phyloP scores from a whole-genome alignment of 2,329 filamentous ascomycete genomes.

The Diaporthe nobilis region DNA sequence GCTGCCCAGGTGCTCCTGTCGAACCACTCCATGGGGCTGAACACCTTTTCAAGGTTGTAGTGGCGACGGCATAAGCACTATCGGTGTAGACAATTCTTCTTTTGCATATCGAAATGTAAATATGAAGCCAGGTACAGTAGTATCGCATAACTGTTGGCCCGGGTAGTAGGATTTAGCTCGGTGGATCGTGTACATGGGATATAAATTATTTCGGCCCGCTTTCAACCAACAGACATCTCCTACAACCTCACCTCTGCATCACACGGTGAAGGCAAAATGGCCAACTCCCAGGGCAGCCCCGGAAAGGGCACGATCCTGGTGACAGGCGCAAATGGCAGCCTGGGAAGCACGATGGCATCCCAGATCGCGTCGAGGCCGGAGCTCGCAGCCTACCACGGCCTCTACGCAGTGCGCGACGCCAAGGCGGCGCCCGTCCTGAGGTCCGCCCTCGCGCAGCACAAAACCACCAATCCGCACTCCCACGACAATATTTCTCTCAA shows the following conservation, averaged over 20 bases:
- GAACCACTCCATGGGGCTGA: too few species aligned
- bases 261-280: neutral
- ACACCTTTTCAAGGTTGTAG: too few species aligned
- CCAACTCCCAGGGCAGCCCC: too few species aligned
- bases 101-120: neutral
- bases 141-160: neutral
- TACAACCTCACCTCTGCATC: neutral
- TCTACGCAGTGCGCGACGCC: constrained; percentile 55
- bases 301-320: too few species aligned
- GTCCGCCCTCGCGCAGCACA: constrained; percentile 43
- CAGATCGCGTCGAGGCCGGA: constrained; percentile 49
- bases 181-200: neutral
- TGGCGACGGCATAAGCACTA: too few species aligned
- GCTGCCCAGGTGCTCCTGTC: too few species aligned
- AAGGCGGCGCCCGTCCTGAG: constrained; percentile 49
- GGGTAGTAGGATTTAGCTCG: neutral
- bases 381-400: constrained; percentile 51
- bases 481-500: constrained; percentile 53
- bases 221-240: neutral
- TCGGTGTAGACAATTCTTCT: neutral
- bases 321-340: constrained; percentile 57
- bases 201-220: neutral
- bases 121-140: neutral
- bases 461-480: constrained; percentile 45
- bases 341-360: constrained; percentile 53